Conservation (phyloP, 306 rosid species). For the Gynostemma pentaphyllum region DNA sequence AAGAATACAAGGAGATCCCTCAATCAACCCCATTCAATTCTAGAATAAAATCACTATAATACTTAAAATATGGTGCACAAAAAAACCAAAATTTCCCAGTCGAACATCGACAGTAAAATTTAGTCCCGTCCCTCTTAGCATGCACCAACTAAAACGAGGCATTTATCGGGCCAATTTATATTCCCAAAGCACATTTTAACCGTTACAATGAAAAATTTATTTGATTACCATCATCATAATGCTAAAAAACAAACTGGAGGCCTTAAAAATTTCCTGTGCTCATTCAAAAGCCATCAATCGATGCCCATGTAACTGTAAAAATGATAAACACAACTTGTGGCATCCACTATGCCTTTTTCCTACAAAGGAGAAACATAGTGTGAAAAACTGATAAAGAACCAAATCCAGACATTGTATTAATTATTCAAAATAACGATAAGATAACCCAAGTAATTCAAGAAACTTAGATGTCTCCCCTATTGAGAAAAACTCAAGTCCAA, state of each 20-base stretch:
- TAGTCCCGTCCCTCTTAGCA: background rate
- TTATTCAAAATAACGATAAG: too few relatives aligned
- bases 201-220: too few relatives aligned
- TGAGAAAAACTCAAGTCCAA: too few relatives aligned
- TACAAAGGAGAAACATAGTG: background rate
- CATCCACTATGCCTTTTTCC: slow-evolving; percentile 3
- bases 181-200: background rate
- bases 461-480: too few relatives aligned
- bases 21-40: background rate
- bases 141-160: background rate
- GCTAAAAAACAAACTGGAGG: too few relatives aligned
- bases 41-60: too few relatives aligned
- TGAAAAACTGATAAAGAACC: background rate
- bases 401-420: too few relatives aligned
- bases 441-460: too few relatives aligned
- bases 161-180: background rate
- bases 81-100: background rate
- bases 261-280: too few relatives aligned
- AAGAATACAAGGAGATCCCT: background rate
- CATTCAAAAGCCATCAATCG: background rate
- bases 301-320: background rate
- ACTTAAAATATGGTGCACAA: too few relatives aligned
- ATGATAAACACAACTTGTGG: background rate
- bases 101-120: background rate
- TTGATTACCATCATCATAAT: too few relatives aligned